Evolutionary conservation across 2,329 filamentous ascomycete genomes (phyloP), one percentile per base, ranked within the genome.

Genomic region (Sclerotiophoma versabilis): DNA sequence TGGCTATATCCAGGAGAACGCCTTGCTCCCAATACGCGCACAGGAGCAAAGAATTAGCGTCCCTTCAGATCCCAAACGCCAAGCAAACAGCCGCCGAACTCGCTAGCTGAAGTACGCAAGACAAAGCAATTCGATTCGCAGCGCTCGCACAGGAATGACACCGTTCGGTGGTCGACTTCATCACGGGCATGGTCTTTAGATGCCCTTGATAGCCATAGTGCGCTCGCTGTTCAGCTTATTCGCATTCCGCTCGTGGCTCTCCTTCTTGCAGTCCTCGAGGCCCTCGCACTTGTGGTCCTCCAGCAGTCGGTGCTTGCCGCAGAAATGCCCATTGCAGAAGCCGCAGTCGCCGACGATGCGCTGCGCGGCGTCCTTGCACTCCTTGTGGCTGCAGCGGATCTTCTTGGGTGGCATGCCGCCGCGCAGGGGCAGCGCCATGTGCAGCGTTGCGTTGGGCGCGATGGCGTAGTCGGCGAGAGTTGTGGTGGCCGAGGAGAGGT

Each of bases 221-320:
- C 93, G 85, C 83, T 99, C 93, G 53, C 88, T 86, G 77, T 97
- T 91, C 73, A 99, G 82, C 80, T 96, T 93, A 63, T 92, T 90
- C 55, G 92, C 91, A 76, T 99, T 99, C 64, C 92, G 87, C 76
- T 96, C 92, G 78, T 96, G 92, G 41, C 91, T 93, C 77, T 96
- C 92, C 82, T 96, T 95, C 84, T 97, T 96, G 84, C 93, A 97
- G 79, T 96, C 91, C 81, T 98, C 95, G 52, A 99, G 82, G 33
- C 92, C 92, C 61, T 85, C 87, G 80, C 95, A 99, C 79, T 91
- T 91, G 80, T 99, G 95, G 67, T 93, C 91, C 78, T 99, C 95
- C 61, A 98, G 79, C 79, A 98, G 84, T 51, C 95, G 85, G 79
- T 99, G 95, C 81, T 92, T 96, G 68, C 91, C 91, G 79, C 95